Base-by-base conservation (phyloP, 495 filamentous ascomycete genomes). In the Penicillium fimorum region DNA sequence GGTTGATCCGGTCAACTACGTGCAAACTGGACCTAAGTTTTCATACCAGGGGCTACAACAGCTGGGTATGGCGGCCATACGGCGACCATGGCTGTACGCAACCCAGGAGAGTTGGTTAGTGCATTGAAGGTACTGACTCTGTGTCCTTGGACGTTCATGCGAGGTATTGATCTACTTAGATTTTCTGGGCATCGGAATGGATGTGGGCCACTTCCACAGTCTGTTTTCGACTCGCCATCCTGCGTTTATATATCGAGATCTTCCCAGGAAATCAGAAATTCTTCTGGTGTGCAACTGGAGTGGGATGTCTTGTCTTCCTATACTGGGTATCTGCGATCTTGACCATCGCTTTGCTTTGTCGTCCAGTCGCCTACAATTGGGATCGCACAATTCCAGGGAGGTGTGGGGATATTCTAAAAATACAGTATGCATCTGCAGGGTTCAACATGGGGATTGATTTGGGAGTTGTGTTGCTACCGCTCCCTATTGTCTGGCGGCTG, bases 371-470 rank as follows among this genome's bases (percentile, higher is more conserved):
- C 24, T 57, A 44, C 56, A 65, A 62, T 37, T 67, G 62, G 64
- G 47, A 67, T 10, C 20, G 37, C 6, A 54, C 45, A 0, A 47
- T 62, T 15, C 32, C 53, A 22, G 58, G 59, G 2, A 53, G 38
- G n/a, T 65, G 64, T 33, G 64, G 56, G 0, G 53, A 65, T 43
- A 35, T 57, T 4, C 9, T 40, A 10, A 55, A 56, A 35, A 54
- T 57, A 6, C 44, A 62, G 41, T 56, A 59, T 32, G 59, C 56
- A 12, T 59, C 62, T 24, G 55, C 64, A 17, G 59, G 56, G 13
- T 62, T 67, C 53, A 67, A 62, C 33, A 48, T 67, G 56, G 53
- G 35, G 7, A 49, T 67, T 7, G 56, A 65, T 10, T 25, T 67
- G 25, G 37, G 40, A 9, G 56, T 62, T 11, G 62, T 62, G 24